Evolutionary conservation across 208 protist species (phyloP), one percentile per base, ranked within the genome.

Genomic region (Leishmania lainsoni): DNA sequence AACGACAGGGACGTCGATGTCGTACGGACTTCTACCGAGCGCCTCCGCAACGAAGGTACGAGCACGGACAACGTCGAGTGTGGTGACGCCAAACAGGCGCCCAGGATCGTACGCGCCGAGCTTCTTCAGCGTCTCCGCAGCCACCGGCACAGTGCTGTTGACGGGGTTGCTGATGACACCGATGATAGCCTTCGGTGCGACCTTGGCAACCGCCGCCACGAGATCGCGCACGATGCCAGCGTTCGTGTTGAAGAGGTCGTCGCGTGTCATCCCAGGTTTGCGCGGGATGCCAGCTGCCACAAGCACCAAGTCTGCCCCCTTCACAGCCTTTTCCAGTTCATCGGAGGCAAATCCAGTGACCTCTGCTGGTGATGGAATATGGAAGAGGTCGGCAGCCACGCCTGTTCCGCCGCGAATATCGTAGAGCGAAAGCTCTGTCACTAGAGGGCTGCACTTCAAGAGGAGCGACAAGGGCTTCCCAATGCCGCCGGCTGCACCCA

Each of bases 221-320:
- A 99, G 90, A 65, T 89, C 91, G 58, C 89, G 87, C 42, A 99
- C 93, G 80, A 99, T 98, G 78, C 81, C 78, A 65, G 96, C 96
- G 90, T 99, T 99, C 20, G 91, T 96, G 88, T 98, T 97, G 87
- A 99, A 99, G 75, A 99, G 95, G 85, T 99, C 98, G 78, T 99
- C 97, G 70, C 98, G 96, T 63, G 95, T 98, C 98, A 99, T 99
- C 65, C 95, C 96, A 9, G 98, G 98, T 89, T 99, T 99, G 86
- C 98, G 97, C 9, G 98, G 97, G 32, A 99, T 97, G 76, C 98
- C 98, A 39, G 97, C 98, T 14, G 96, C 95, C 87, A 99, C 98
- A 49, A 99, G 83, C 51, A 98, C 97, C 70, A 99, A 82, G 56
- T 98, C 91, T 35, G 81, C 87, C 42, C 89, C 96, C 3, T 88